Evolutionary conservation across 306 rosid genomes (phyloP).

Genomic region (Dalbergia oliveri): DNA sequence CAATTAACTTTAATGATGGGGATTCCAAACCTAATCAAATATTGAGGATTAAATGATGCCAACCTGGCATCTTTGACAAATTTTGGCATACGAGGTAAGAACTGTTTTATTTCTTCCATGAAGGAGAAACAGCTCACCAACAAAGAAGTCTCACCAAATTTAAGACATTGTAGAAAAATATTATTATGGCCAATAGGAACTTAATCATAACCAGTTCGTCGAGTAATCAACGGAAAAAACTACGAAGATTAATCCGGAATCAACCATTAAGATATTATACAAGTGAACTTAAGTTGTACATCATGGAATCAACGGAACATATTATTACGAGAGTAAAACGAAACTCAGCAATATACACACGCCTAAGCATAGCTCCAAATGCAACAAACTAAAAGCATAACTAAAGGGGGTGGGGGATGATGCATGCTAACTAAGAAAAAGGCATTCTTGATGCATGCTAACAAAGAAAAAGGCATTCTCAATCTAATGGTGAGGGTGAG

Average conservation of each 20-base stretch:
- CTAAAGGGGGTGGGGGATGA: background rate
- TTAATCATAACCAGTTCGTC: conserved; percentile 5
- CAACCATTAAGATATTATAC: conserved; percentile 44
- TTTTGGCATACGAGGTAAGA: background rate
- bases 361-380: conserved; percentile 37
- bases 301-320: conserved; percentile 48
- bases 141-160: background rate
- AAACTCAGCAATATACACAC: conserved; percentile 48
- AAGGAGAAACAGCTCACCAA: background rate
- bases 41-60: background rate
- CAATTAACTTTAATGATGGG: background rate
- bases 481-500: conserved; percentile 70
- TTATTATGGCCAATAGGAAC: background rate
- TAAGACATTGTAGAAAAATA: background rate
- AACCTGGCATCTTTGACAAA: conserved; percentile 4
- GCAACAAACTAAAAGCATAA: conserved; percentile 19
- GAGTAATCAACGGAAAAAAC: background rate
- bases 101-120: background rate
- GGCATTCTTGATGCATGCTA: no score
- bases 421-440: background rate
- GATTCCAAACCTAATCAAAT: no score
- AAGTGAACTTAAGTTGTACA: conserved; percentile 60
- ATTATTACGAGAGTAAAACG: conserved; percentile 50
- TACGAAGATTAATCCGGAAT: conserved; percentile 1
- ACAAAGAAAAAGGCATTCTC: background rate